phyloP scores from a whole-genome alignment of 805 yeast species.

The Metschnikowia continentalis region DNA sequence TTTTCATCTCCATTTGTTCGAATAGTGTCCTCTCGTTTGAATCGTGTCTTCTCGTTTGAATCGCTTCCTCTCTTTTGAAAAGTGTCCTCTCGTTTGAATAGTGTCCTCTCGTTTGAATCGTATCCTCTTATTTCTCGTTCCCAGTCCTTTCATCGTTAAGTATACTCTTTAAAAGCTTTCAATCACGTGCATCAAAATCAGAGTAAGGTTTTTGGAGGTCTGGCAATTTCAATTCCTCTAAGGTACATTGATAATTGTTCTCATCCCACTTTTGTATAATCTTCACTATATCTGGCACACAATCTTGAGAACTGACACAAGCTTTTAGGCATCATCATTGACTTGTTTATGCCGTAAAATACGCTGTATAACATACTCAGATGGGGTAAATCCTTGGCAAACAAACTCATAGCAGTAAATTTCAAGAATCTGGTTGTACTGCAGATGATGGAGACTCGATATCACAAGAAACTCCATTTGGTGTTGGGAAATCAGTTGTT shows the following conservation, averaged over 20 bases:
- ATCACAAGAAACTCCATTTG: slow-evolving; percentile 16
- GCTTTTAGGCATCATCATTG: background rate
- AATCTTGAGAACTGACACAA: background rate
- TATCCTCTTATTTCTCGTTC: too few species aligned
- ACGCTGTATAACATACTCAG: background rate
- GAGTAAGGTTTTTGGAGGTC: slow-evolving; percentile 15
- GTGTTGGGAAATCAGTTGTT: slow-evolving; percentile 10
- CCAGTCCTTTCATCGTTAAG: background rate
- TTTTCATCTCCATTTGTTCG: too few species aligned
- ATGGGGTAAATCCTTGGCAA: background rate
- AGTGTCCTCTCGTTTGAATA: too few species aligned
- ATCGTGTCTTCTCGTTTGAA: too few species aligned
- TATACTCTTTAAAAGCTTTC: slow-evolving; percentile 19
- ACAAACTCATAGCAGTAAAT: slow-evolving; percentile 4
- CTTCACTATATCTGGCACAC: background rate
- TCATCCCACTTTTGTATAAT: background rate
- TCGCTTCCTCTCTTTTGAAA: too few species aligned
- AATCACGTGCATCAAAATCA: slow-evolving; percentile 23
- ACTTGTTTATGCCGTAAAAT: background rate
- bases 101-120: too few species aligned
- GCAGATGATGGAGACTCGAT: slow-evolving; percentile 10
- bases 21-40: too few species aligned
- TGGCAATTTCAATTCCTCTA: background rate
- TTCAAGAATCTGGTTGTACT: slow-evolving; percentile 10
- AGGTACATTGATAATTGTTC: background rate